Conservation (phyloP, 2,329 filamentous ascomycete species). For the Microdochium nivale region DNA sequence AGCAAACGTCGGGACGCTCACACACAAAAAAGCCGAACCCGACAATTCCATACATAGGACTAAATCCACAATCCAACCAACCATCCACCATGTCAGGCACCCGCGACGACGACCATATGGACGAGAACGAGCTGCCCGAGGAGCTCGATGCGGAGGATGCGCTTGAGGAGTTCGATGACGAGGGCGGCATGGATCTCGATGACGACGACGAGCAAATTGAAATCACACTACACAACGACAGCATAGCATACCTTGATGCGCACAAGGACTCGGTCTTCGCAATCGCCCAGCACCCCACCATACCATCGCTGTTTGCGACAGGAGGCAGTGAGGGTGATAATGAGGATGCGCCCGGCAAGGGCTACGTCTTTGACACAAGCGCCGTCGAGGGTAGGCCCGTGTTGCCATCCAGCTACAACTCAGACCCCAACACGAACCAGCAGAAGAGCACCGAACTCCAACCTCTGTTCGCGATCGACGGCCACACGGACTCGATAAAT, state of each 20-base stretch:
- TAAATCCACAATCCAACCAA: no score
- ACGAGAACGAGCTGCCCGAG: constrained; percentile 24
- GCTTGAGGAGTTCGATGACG: constrained; percentile 58
- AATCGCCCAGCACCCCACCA: constrained; percentile 83
- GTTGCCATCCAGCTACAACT: constrained; percentile 68
- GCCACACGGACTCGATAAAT: constrained; percentile 87
- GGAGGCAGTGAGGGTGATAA: constrained; percentile 61
- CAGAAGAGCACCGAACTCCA: constrained; percentile 47
- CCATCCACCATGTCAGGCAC: constrained; percentile 21
- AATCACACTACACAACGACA: constrained; percentile 83
- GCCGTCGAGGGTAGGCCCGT: constrained; percentile 57
- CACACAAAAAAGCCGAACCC: neutral
- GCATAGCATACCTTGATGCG: constrained; percentile 80
- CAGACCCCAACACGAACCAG: constrained; percentile 50
- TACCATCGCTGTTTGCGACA: constrained; percentile 72
- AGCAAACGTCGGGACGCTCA: neutral
- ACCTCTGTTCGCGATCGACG: constrained; percentile 68
- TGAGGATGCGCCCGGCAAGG: constrained; percentile 61
- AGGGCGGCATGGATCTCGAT: constrained; percentile 66
- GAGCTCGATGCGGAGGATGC: constrained; percentile 65
- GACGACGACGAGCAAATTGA: constrained; percentile 52
- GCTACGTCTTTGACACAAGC: constrained; percentile 74
- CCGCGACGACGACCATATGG: constrained; percentile 26
- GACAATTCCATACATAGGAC: neutral
- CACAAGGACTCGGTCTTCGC: constrained; percentile 91